phyloP scores from a whole-genome alignment of 768 basidiomycete genomes.

The Pulveroboletus sp. region DNA sequence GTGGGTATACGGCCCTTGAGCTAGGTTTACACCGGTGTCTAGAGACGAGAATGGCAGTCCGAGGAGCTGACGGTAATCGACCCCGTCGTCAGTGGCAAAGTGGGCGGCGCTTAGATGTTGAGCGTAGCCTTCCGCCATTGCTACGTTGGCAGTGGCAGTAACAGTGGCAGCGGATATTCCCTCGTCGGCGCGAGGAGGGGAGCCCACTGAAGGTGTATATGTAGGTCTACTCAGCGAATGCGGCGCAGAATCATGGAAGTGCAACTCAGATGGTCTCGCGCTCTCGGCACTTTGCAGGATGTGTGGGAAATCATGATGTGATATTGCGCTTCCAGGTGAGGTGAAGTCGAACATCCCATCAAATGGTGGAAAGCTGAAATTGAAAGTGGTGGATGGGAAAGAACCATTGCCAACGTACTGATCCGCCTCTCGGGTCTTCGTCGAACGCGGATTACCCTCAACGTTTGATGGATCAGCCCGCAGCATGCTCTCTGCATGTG shows the following conservation, averaged over 20 bases:
- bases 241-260: slow-evolving; percentile 29
- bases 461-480: slow-evolving; percentile 70
- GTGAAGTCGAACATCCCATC: slow-evolving; percentile 59
- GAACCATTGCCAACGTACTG: slow-evolving; percentile 39
- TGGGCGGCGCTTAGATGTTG: slow-evolving; percentile 50
- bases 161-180: slow-evolving; percentile 62
- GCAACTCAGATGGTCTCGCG: slow-evolving; percentile 27
- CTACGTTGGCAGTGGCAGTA: slow-evolving; percentile 61
- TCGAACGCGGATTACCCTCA: slow-evolving; percentile 31
- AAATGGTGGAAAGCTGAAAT: slow-evolving; percentile 66
- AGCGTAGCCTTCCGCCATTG: slow-evolving; percentile 69
- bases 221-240: slow-evolving; percentile 27
- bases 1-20: slow-evolving; percentile 61
- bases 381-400: slow-evolving; percentile 67
- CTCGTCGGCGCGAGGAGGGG: slow-evolving; percentile 35
- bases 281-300: slow-evolving; percentile 28
- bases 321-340: slow-evolving; percentile 29
- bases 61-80: slow-evolving; percentile 63
- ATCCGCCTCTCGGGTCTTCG: slow-evolving; percentile 35
- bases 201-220: slow-evolving; percentile 35
- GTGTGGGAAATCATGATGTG: slow-evolving; percentile 34
- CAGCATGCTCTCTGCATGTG: slow-evolving; percentile 73
- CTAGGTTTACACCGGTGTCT: slow-evolving; percentile 37
- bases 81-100: slow-evolving; percentile 49
- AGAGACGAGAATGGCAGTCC: slow-evolving; percentile 57